Evolutionary conservation across 2,329 filamentous ascomycete genomes (phyloP), one percentile per base, ranked within the genome.

Genomic region (Drechslerella stenobrocha): DNA sequence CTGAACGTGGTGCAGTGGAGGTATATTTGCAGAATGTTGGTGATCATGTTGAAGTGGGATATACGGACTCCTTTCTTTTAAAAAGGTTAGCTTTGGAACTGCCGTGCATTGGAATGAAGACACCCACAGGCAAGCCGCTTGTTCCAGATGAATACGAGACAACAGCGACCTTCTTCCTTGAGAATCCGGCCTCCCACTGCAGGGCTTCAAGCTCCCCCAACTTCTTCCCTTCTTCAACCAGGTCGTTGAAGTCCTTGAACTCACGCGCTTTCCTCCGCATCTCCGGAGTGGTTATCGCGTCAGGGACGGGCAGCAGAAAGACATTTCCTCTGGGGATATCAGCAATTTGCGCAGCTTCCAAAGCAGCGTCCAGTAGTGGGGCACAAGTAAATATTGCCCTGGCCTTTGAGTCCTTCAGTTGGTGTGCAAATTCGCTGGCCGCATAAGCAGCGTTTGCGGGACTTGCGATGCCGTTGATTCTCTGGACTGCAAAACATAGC

Each of bases 81-180:
- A 34, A 26, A 34, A 22, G 8, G 22, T 51, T 34, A 34, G 26
- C 18, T 5, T 20, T 9, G n/a, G 15, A 34, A 20, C 24, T 2
- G 34, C 28, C 20, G 34, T 34, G 24, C n/a, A 6, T 13, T 37
- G 15, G 15, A 23, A 48, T 9, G 26, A 18, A 15, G 20, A 18
- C 18, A 51, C 80, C 73, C 79, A 87, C 86, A 13, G 88, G 88
- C 34, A 91, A 77, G 2, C 88, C 88, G 8, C 87, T 90, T 0
- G 88, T 92, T 18, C 88, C 88, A 74, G 85, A 89, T 0, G 87
- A 90, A 75, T 89, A 91, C 77, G 87, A 90, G 44, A 95, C 79
- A 74, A 88, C 92, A 0, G 89, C 87, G 3, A 84, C 84, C 72
- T 87, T 85, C 55, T 83, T 82, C 32, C 82, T 81, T 2, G 85